Evolutionary conservation across 352 stramenopile genomes (phyloP).

Genomic region (Phytopythium oedochilum): DNA sequence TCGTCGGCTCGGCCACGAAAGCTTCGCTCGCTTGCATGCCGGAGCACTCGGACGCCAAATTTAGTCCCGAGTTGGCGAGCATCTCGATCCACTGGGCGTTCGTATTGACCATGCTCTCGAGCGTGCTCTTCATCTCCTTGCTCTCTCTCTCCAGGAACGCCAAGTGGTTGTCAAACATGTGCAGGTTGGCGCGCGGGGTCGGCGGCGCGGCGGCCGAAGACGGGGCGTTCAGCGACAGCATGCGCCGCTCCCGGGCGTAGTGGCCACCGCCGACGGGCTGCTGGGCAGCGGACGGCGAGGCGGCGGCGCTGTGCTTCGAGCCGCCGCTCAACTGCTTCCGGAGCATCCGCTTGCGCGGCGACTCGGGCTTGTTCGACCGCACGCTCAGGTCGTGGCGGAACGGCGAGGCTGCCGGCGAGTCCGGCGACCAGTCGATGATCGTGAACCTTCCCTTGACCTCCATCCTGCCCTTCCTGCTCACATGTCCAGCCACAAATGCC

Average conservation of each 20-base stretch:
- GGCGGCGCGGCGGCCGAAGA: constrained; percentile 8
- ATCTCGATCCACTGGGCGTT: constrained; percentile 72
- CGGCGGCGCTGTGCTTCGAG: background rate
- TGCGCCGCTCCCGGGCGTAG: constrained; percentile 1
- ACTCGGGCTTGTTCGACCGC: background rate
- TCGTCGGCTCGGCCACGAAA: constrained; percentile 15
- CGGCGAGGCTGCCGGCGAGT: constrained; percentile 31
- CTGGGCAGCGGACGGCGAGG: background rate
- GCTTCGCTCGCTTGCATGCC: constrained; percentile 14
- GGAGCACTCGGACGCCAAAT: constrained; percentile 17
- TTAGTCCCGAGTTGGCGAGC: constrained; percentile 18
- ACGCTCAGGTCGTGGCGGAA: constrained; percentile 5
- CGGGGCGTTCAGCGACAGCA: background rate
- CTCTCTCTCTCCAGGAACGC: constrained; percentile 68
- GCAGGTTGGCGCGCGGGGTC: constrained; percentile 33
- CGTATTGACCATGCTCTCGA: constrained; percentile 68
- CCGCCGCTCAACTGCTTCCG: constrained; percentile 5
- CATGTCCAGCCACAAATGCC: background rate
- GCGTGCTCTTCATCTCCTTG: constrained; percentile 51
- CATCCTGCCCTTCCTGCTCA: constrained; percentile 43
- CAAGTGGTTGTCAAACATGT: constrained; percentile 58
- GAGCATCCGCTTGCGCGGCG: constrained; percentile 6
- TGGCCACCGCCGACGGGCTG: background rate
- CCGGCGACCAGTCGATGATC: constrained; percentile 74
- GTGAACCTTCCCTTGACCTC: constrained; percentile 74